phyloP scores from a whole-genome alignment of 2,329 filamentous ascomycete species.

The Colletotrichum musae region DNA sequence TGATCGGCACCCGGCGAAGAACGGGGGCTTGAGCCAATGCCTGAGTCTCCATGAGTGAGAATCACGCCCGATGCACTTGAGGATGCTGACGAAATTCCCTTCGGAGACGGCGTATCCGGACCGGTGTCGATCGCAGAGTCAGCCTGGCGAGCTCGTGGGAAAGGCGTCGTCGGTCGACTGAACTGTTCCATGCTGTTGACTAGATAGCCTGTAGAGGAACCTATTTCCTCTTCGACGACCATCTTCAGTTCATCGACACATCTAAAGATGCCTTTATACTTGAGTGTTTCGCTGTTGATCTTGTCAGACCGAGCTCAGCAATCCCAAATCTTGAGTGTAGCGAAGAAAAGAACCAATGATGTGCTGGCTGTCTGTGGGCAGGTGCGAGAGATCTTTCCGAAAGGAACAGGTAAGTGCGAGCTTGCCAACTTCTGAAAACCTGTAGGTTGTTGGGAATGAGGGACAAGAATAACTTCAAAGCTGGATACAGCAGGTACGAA shows the following conservation, averaged over 20 bases:
- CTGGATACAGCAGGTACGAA: too few species aligned
- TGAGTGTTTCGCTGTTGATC: too few species aligned
- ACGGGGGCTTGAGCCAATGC: not conserved
- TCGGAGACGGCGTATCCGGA: not conserved
- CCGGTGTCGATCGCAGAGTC: conserved; percentile 4
- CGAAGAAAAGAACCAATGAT: too few species aligned
- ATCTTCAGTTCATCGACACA: not conserved
- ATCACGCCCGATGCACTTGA: not conserved
- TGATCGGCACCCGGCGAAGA: not conserved
- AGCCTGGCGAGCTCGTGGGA: not conserved
- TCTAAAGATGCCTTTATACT: too few species aligned
- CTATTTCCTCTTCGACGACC: not conserved
- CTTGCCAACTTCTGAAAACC: too few species aligned
- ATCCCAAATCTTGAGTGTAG: too few species aligned
- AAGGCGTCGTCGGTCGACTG: not conserved
- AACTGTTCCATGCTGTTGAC: not conserved
- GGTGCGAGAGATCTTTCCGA: too few species aligned
- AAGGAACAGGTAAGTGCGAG: too few species aligned
- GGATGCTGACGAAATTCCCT: not conserved
- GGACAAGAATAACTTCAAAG: too few species aligned
- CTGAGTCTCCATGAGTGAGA: not conserved
- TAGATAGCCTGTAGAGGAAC: not conserved
- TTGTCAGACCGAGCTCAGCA: too few species aligned
- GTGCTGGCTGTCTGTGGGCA: too few species aligned
- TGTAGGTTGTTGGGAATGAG: too few species aligned